These are phyloP conservation scores for Ceratorhiza oryzae-sativae DNA, from an alignment of 1,284 basidiomycete species.

Conservation along the genomic window DNA sequence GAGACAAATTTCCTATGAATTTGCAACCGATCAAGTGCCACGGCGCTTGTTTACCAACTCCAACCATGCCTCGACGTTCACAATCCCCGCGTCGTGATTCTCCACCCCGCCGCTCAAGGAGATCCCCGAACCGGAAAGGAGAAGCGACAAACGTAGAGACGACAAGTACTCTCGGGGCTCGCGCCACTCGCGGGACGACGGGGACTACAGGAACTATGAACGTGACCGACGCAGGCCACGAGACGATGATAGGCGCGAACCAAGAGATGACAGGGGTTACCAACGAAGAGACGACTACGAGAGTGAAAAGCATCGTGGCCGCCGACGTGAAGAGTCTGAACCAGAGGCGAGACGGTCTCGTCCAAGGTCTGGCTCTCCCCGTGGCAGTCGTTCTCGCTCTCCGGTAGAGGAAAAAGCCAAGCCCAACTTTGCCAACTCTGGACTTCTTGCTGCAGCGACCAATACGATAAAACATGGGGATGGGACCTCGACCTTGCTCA, in stretches of 20 bases:
- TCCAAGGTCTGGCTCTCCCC: constrained; percentile 4
- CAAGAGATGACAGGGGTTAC: constrained; percentile 52
- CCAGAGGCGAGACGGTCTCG: constrained; percentile 23
- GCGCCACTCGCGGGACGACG: neutral
- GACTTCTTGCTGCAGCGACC: constrained; percentile 92
- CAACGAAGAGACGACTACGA: constrained; percentile 14
- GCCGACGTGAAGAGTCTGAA: constrained; percentile 33
- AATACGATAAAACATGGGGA: constrained; percentile 80
- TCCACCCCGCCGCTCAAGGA: constrained; percentile 19
- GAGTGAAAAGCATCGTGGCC: constrained; percentile 2
- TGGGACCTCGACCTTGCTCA: constrained; percentile 86
- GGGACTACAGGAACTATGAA: neutral
- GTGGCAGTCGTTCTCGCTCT: constrained; percentile 49
- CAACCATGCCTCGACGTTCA: constrained; percentile 28
- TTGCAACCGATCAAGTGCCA: constrained; percentile 3
- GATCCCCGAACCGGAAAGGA: constrained; percentile 18
- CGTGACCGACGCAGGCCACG: constrained; percentile 27
- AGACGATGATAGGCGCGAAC: constrained; percentile 53
- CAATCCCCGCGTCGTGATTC: constrained; percentile 30
- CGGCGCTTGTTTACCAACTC: constrained; percentile 9
- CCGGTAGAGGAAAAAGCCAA: constrained; percentile 66
- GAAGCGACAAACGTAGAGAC: neutral
- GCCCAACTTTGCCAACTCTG: constrained; percentile 89
- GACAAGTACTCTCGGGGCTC: constrained; percentile 16
- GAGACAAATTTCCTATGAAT: constrained; percentile 31